Percentiles rank a stretch among this genome's conserved stretches.
Evolutionary conservation across 208 protist species (phyloP).

Genomic region (Leishmania guyanensis): DNA sequence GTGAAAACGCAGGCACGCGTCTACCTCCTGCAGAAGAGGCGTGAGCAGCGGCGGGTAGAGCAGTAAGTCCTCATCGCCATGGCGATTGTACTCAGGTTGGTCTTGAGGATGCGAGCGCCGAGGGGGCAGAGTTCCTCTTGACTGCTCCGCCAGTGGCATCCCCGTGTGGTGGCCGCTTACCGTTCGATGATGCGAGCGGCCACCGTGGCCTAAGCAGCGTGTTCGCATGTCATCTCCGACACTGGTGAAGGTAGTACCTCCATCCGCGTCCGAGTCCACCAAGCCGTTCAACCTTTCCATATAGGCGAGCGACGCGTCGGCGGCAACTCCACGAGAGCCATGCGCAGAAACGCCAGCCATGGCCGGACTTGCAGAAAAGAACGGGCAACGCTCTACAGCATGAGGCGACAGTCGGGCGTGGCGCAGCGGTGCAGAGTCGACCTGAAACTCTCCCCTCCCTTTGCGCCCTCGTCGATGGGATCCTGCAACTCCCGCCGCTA

Average conservation of each 20-base stretch:
- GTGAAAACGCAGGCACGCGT: constrained; percentile 31
- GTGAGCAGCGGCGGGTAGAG: constrained; percentile 34
- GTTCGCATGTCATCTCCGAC: not conserved
- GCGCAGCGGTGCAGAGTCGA: not conserved
- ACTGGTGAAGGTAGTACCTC: not conserved
- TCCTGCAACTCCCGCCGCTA: not conserved
- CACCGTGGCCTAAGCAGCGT: not conserved
- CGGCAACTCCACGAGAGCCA: not conserved
- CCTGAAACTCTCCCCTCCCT: not conserved
- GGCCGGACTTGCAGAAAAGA: not conserved
- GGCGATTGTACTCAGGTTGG: not conserved
- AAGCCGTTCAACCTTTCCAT: constrained; percentile 1
- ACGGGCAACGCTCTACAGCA: not conserved
- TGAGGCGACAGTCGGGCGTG: not conserved
- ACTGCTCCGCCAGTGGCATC: not conserved
- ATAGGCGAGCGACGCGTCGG: not conserved
- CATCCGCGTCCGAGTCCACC: constrained; percentile 12
- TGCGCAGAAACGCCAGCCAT: not conserved
- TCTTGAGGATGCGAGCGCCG: not conserved
- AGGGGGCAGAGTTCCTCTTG: not conserved
- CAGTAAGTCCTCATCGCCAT: constrained; percentile 7
- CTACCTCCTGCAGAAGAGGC: constrained; percentile 41
- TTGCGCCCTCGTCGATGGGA: not conserved
- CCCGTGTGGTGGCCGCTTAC: not conserved
- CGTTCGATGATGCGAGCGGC: not conserved